Base-by-base conservation (phyloP, 2,329 filamentous ascomycete genomes). In the Pseudopyrenochaeta lycopersici region DNA sequence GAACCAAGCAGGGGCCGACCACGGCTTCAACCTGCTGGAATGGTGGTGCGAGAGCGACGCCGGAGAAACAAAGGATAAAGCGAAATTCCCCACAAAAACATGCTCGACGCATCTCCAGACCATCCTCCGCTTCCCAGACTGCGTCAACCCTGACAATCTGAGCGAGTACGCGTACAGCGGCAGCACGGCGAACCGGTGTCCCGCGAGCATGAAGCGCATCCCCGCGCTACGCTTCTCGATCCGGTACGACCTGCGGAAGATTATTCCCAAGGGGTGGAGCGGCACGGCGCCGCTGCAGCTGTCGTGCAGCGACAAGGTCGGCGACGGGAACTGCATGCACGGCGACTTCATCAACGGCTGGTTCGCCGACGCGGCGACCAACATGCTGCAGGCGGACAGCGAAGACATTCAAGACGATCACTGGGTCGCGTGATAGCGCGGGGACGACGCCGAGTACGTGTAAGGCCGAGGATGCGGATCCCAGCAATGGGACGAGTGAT, bases 291-390 rank as follows among this genome's bases (percentile, higher is more conserved):
- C 77, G 1, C 59, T 78, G 12, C 69, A 76, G 64, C 67, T 78
- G 1, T 63, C 77, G 0, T 76, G 70, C 48, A 77, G 49, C 18
- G 49, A 52, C 10, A 48, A 33, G 21, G 27, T 52, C 12, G 49
- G 77, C 0, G 60, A 60, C 11, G 68, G 68, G 0, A 78, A 69
- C 57, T 74, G 73, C 65, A 65, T 67, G 4, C 77, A 79, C 56
- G 76, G 77, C 1, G 77, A 79, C 53, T 79, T 79, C 38, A 76
- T 79, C 56, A 78, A 78, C 35, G 77, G 54, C 14, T 79, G 77
- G 77, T 56, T 71, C 7, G 56, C 63, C n/a, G 73, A 77, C 50
- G 71, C 65, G 0, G 75, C 73, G 2, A 49, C 65, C 48, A 73
- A 75, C 41, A 75, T 78, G 74, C 55, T 78, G 15, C 33, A 49